A percentile compares a stretch with the other conserved stretches of the same genome.
phyloP scores from a whole-genome alignment of 768 basidiomycete genomes.

The Artomyces pyxidatus region DNA sequence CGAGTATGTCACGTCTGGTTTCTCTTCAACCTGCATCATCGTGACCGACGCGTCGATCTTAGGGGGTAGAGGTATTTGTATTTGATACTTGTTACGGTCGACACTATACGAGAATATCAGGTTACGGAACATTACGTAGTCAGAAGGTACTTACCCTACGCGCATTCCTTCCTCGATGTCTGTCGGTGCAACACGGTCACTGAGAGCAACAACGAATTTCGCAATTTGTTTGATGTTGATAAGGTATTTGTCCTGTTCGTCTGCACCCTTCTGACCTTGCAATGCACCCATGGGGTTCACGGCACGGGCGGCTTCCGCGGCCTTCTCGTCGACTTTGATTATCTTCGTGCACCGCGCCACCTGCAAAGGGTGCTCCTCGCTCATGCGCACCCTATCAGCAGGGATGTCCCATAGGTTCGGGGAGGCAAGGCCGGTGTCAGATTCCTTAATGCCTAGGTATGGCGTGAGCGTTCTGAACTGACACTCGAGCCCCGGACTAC shows the following conservation, averaged over 20 bases:
- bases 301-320: constrained; percentile 69
- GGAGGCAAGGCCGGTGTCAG: constrained; percentile 92
- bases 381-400: constrained; percentile 87
- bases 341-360: constrained; percentile 99
- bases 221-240: constrained; percentile 99
- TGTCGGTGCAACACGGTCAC: constrained; percentile 92
- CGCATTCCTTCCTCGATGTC: constrained; percentile 99
- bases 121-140: constrained; percentile 1
- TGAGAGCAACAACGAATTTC: constrained; percentile 96
- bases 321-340: constrained; percentile 71
- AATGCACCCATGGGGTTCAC: constrained; percentile 70
- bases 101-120: constrained; percentile 43
- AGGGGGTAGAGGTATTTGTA: constrained; percentile 95
- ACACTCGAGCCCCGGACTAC: constrained; percentile 10
- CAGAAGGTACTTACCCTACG: constrained; percentile 67
- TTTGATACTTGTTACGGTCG: constrained; percentile 95
- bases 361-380: constrained; percentile 88
- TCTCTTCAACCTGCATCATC: constrained; percentile 99
- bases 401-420: constrained; percentile 97
- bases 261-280: constrained; percentile 92
- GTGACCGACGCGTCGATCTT: constrained; percentile 99
- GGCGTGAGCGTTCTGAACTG: not conserved
- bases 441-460: constrained; percentile 85
- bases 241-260: constrained; percentile 98
- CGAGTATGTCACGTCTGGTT: constrained; percentile 96